Base-by-base conservation (phyloP, 306 rosid species). In the Rosa multiflora region DNA sequence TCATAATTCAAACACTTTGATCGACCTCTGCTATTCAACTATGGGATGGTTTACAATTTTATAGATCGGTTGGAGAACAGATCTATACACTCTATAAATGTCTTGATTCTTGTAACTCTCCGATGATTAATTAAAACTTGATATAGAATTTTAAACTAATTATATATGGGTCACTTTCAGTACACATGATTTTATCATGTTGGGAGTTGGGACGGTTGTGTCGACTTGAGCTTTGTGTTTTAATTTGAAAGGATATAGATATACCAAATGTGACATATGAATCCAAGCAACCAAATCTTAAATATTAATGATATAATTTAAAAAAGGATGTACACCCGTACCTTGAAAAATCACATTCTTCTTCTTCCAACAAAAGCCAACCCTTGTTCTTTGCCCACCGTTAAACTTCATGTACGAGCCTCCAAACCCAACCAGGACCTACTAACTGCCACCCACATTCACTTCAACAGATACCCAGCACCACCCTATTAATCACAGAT, bases 401-500 rank as follows among this genome's bases (percentile, higher is more conserved):
- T 29, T 23, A 12, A 61, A 26, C 67, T 23, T 23, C 39, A 61
- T 26, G 15, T 23, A 26, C 0, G 67, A 23, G 13, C 15, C 39
- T 59, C 44, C 21, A 35, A 52, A 61, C 43, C 40, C 59, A 66
- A 47, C 74, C 0, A 61, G 39, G 68, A 77, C 82, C 85, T 44
- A n/a, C 75, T 70, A 85, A 77, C 86, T 23, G 52, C 82, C 82
- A 74, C 83, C 82, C 35, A 73, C 46, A 39, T 56, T 67, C 61
- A 17, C 32, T 71, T 32, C 48, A 51, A 52, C 53, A 29, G n/a
- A 29, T 42, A 67, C 48, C 23, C 40, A 17, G 46, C 66, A 39
- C 70, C 62, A 35, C 51, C 64, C 26, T 20, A 76, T 53, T 74
- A 62, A 69, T 76, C 67, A 78, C 75, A 2, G 21, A 3, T 58